These are phyloP conservation scores for Parsonsia alboflavescens DNA, from an alignment of 257 asterid species.

Conservation along the genomic window DNA sequence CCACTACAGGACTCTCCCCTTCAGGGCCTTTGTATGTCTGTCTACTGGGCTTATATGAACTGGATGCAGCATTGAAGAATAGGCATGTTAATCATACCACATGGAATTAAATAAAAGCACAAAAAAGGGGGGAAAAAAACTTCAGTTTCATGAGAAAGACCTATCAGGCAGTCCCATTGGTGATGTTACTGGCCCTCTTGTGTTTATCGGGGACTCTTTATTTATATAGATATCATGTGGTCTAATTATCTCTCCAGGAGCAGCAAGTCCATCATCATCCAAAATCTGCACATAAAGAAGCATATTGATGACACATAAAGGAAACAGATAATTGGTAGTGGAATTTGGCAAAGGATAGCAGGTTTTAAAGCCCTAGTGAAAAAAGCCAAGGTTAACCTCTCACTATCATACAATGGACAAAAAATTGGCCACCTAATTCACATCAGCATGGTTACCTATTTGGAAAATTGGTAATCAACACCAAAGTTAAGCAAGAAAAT, in stretches of 20 bases:
- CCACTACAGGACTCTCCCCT: conserved; percentile 76
- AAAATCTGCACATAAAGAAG: conserved; percentile 47
- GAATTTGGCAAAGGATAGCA: background rate
- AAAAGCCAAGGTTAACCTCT: background rate
- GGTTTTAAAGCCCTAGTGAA: background rate
- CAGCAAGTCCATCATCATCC: conserved; percentile 91
- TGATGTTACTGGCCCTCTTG: conserved; percentile 28
- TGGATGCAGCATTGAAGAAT: conserved; percentile 19
- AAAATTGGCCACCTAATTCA: background rate
- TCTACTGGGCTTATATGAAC: conserved; percentile 51
- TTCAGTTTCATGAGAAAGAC: conserved; percentile 27
- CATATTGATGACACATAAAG: conserved; percentile 7
- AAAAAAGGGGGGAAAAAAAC: conserved; percentile 11
- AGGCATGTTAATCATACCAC: background rate
- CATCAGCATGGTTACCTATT: background rate
- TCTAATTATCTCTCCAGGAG: conserved; percentile 92
- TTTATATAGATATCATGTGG: conserved; percentile 56
- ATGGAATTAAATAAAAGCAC: background rate
- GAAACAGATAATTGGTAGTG: background rate
- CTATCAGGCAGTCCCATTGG: conserved; percentile 45
- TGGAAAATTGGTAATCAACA: background rate
- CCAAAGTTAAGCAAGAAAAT: background rate
- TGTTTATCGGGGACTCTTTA: conserved; percentile 61
- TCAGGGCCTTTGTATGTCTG: conserved; percentile 68
- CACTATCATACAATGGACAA: background rate